Base-by-base conservation (phyloP, 768 basidiomycete species). In the Russula griseocarnosa region DNA sequence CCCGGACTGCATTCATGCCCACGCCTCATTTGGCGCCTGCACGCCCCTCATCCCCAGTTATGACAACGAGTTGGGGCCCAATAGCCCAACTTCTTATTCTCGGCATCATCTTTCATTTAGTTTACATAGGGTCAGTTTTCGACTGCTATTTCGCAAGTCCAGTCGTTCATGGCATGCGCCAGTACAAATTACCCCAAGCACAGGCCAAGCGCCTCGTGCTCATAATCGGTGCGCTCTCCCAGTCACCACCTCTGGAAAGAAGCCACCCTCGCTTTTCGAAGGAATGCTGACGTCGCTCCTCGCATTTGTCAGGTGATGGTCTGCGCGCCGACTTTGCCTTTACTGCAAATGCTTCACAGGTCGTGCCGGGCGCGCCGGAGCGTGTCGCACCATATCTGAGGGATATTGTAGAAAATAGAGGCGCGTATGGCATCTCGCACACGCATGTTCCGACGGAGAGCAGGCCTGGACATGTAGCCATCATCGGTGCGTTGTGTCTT, bases 61-160 rank as follows among this genome's bases (percentile, higher is more conserved):
- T 68, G 67, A 53, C 36, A 36, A 36, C 52, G 55, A 40, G 44
- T 10, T 49, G 34, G 60, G 55, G 59, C 61, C 61, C 61, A 20
- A 56, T 67, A 54, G 55, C 59, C 54, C 69, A 76, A 61, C 76
- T 90, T 18, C 79, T 92, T 18, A 63, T 82, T n/a, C 73, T 89
- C 47, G 88, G 88, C 36, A 79, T 93, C 42, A 70, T 86, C 44
- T 92, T 92, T 70, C 91, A 94, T 71, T 72, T 89, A 58, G 78
- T 86, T 6, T 90, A 84, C 73, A 87, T 88, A 58, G 81, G 79
- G 40, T 85, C 87, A 3, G 84, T 79, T 38, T 94, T 94, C 74
- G 90, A 93, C 75, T 92, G 91, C 74, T 94, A 94, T 73, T 94
- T 94, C 72, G 88, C 84, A 28, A 89, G 86, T 68, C 88, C 90